phyloP scores from a whole-genome alignment of 306 rosid genomes.

The Erythrophleum fordii region DNA sequence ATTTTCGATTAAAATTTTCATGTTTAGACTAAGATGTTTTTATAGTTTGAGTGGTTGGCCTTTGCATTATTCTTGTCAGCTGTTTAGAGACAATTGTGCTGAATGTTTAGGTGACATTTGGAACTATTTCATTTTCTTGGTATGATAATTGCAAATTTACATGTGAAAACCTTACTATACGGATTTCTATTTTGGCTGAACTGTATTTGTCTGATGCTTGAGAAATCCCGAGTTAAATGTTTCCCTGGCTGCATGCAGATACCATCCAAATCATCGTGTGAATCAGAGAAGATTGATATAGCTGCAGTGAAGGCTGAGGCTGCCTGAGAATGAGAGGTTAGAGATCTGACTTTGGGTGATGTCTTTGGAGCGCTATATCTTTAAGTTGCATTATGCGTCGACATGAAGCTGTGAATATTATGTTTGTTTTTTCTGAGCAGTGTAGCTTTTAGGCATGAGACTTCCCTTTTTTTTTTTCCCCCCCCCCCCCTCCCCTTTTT shows the following conservation, averaged over 20 bases:
- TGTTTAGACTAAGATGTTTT: not conserved
- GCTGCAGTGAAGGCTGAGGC: slow-evolving; percentile 34
- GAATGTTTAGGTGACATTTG: not conserved
- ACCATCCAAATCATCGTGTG: slow-evolving; percentile 37
- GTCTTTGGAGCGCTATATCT: slow-evolving; percentile 26
- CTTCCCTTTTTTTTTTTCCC: not conserved
- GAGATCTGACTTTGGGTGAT: slow-evolving; percentile 28
- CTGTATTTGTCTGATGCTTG: not conserved
- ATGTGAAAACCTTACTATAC: not conserved
- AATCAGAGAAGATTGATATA: slow-evolving; percentile 2
- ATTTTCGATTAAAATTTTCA: not conserved
- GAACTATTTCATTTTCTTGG: not conserved
- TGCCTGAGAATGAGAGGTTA: slow-evolving; percentile 20
- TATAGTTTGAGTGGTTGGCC: not conserved
- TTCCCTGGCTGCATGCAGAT: slow-evolving; percentile 49
- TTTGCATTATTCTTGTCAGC: not conserved
- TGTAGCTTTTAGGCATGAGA: slow-evolving; percentile 18
- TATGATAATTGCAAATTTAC: not conserved
- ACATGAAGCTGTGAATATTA: slow-evolving; percentile 54
- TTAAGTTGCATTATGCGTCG: slow-evolving; percentile 44
- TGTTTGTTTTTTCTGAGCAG: not conserved
- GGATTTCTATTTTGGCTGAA: not conserved
- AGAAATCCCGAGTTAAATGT: not conserved
- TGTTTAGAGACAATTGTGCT: not conserved
- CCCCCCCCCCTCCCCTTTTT: too few species aligned